Conservation (phyloP, 2,329 filamentous ascomycete genomes). For the Neurospora sp. region DNA sequence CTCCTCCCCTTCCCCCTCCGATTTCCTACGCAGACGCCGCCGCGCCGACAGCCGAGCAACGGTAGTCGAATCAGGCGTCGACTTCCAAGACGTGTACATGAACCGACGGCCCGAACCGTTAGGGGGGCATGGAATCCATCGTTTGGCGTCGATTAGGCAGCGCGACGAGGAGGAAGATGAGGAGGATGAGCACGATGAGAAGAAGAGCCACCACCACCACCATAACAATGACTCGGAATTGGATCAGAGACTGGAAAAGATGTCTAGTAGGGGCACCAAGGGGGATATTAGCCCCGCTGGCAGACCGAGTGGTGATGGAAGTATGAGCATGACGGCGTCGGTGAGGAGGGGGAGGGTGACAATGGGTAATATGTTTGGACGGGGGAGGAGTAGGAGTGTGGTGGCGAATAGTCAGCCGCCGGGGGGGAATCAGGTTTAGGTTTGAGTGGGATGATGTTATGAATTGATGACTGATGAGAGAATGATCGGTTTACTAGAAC, state of each 20-base stretch:
- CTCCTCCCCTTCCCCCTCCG: not conserved
- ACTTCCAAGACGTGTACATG: conserved; percentile 20
- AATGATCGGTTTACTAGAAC: not conserved
- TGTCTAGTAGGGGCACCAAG: conserved; percentile 4
- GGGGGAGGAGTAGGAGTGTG: not conserved
- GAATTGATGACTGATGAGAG: not conserved
- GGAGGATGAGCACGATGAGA: conserved; percentile 4
- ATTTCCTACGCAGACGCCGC: conserved; percentile 1
- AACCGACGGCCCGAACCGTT: conserved; percentile 11
- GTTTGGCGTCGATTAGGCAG: conserved; percentile 14
- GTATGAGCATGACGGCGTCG: conserved; percentile 5
- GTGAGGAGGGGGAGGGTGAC: not conserved
- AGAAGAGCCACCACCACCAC: not conserved
- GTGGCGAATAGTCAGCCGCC: not conserved
- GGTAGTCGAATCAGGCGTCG: conserved; percentile 15
- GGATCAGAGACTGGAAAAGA: conserved; percentile 8
- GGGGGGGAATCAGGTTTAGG: not conserved
- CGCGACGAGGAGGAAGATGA: conserved; percentile 13
- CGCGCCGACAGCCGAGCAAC: conserved; percentile 10
- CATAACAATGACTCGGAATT: not conserved
- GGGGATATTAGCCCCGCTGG: not conserved
- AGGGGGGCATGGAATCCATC: not conserved
- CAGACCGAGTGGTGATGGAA: conserved; percentile 7
- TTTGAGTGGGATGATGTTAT: not conserved
- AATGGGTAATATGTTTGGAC: not conserved